Conservation (phyloP, 257 asterid genomes). For the Perilla frutescens region DNA sequence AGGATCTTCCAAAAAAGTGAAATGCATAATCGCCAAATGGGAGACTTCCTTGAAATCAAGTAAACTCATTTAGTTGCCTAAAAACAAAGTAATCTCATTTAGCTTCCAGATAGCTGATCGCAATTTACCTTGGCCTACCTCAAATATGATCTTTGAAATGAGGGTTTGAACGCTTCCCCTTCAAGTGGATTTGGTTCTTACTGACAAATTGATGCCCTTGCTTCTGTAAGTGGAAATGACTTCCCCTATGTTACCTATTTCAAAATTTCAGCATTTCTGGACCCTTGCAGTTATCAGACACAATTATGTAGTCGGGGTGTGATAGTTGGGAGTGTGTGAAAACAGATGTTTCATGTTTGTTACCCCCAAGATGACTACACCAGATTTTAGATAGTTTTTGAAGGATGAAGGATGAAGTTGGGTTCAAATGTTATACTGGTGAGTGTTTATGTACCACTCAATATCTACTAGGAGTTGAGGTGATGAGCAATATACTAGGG, state of each 20-base stretch:
- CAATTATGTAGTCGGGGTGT: not conserved
- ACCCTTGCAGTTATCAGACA: not conserved
- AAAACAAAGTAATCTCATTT: not conserved
- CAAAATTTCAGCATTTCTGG: not conserved
- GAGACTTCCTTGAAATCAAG: not conserved
- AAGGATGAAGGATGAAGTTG: conserved; percentile 9
- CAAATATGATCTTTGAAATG: not conserved
- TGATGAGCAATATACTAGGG: not conserved
- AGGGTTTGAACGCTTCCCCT: not conserved
- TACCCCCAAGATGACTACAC: not conserved
- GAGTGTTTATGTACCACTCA: not conserved
- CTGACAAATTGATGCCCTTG: not conserved
- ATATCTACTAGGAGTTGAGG: not conserved
- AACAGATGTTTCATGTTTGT: not conserved
- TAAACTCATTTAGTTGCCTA: not conserved
- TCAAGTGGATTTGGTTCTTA: not conserved
- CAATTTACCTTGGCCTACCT: not conserved
- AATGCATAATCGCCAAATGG: not conserved
- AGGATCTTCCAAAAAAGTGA: not conserved
- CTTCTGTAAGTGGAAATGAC: not conserved
- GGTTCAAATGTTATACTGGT: not conserved
- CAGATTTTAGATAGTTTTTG: not conserved
- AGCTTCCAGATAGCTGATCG: not conserved
- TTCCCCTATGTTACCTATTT: not conserved
- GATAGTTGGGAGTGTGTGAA: too few relatives aligned